A percentile compares a stretch with the other conserved stretches of the same genome.
These are phyloP conservation scores for Phytophthora crassamura DNA, from an alignment of 352 stramenopile species.

Conservation along the genomic window DNA sequence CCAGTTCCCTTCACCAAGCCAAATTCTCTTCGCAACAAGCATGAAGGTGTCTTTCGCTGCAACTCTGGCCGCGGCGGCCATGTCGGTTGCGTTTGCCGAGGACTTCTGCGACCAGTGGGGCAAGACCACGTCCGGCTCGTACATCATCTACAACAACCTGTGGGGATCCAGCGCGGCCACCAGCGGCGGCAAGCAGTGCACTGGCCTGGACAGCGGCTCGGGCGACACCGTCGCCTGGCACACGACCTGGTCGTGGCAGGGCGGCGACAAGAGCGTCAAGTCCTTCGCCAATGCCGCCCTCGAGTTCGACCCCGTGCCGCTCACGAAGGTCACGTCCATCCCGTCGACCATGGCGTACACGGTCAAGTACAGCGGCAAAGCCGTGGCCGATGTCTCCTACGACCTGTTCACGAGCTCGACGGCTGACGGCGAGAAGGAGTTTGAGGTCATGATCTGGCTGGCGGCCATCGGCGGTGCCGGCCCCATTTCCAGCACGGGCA, in stretches of 20 bases:
- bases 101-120: conserved; percentile 54
- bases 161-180: conserved; percentile 35
- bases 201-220: conserved; percentile 36
- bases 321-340: conserved; percentile 48
- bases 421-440: conserved; percentile 41
- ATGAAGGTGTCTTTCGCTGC: conserved; percentile 40
- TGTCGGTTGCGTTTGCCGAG: conserved; percentile 20
- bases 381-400: conserved; percentile 47
- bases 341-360: conserved; percentile 49
- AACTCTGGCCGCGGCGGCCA: conserved; percentile 25
- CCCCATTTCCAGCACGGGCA: conserved; percentile 46
- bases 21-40: conserved; percentile 13
- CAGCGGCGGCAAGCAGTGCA: conserved; percentile 49
- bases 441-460: conserved; percentile 60
- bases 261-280: conserved; percentile 44
- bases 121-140: conserved; percentile 34
- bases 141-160: conserved; percentile 65
- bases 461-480: conserved; percentile 41
- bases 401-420: conserved; percentile 52
- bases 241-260: conserved; percentile 48
- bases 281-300: conserved; percentile 54
- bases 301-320: conserved; percentile 42
- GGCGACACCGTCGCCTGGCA: conserved; percentile 48
- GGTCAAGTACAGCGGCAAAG: conserved; percentile 40
- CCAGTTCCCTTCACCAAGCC: conserved; percentile 10